Evolutionary conservation across 1,284 basidiomycete species (phyloP).

Genomic region (Coniferiporia sulphurascens): DNA sequence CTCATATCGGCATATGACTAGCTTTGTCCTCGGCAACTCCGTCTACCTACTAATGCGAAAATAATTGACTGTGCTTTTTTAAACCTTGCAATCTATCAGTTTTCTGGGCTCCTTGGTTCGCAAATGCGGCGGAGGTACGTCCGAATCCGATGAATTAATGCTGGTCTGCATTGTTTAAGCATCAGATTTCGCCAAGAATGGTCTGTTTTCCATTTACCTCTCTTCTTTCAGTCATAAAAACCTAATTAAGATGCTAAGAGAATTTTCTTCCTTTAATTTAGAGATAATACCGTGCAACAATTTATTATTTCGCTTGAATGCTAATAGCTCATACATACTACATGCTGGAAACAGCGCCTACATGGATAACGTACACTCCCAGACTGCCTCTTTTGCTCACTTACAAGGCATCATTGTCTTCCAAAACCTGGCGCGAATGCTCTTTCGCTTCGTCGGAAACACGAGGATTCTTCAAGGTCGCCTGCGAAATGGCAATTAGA

Average conservation of each 20-base stretch:
- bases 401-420: conserved; percentile 17
- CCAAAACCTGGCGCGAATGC: conserved; percentile 24
- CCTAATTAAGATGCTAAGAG: too few species aligned
- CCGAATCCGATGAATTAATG: too few species aligned
- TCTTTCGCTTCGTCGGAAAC: conserved; percentile 27
- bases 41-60: conserved; percentile 87
- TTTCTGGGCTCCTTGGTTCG: not conserved
- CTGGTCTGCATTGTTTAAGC: too few species aligned
- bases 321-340: not conserved
- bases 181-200: too few species aligned
- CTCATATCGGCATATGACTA: conserved; percentile 88
- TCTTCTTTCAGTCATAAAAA: too few species aligned
- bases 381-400: not conserved
- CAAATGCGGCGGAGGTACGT: too few species aligned
- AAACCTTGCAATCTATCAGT: not conserved
- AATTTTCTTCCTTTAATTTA: too few species aligned
- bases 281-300: too few species aligned
- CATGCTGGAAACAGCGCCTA: not conserved
- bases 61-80: conserved; percentile 32
- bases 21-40: conserved; percentile 89
- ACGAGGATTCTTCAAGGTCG: conserved; percentile 24
- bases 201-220: too few species aligned
- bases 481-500: not conserved
- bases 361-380: not conserved
- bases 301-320: too few species aligned